Evolutionary conservation across 2,329 filamentous ascomycete species (phyloP).

Genomic region (Lachnellula occidentalis): DNA sequence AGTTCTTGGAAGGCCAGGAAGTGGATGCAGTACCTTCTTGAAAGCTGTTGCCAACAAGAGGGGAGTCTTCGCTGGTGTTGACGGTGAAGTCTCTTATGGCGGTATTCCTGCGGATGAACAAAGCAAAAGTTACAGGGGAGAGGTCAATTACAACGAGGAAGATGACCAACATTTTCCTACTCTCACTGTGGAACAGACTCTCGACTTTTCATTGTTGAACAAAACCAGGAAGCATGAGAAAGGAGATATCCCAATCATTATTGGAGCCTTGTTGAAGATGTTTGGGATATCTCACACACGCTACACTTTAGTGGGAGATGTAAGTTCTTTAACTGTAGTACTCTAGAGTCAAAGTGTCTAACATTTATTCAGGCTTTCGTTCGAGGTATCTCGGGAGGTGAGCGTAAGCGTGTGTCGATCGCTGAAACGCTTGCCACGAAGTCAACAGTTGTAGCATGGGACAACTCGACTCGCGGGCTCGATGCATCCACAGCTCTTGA

Average conservation of each 20-base stretch:
- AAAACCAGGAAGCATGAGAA: constrained; percentile 66
- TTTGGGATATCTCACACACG: constrained; percentile 74
- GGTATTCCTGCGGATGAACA: constrained; percentile 65
- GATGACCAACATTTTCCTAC: constrained; percentile 71
- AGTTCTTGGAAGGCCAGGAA: constrained; percentile 66
- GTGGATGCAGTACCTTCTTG: constrained; percentile 71
- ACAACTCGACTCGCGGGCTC: constrained; percentile 74
- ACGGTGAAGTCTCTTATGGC: constrained; percentile 67
- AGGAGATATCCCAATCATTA: constrained; percentile 60
- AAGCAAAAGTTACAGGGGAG: constrained; percentile 59
- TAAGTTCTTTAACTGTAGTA: constrained; percentile 39
- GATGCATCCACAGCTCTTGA: constrained; percentile 76
- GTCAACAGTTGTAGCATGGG: constrained; percentile 70
- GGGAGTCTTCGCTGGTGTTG: constrained; percentile 57
- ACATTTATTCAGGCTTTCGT: constrained; percentile 36
- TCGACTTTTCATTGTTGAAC: constrained; percentile 69
- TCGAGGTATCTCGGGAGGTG: constrained; percentile 72
- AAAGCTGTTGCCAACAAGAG: constrained; percentile 70
- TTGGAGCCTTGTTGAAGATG: constrained; percentile 67
- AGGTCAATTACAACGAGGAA: constrained; percentile 74
- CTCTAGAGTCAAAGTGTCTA: too few relatives aligned
- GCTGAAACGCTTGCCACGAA: constrained; percentile 72
- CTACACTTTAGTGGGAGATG: constrained; percentile 69
- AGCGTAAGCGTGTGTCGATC: constrained; percentile 75
- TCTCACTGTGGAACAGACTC: constrained; percentile 71